These are phyloP conservation scores for Globisporangium nodosum DNA, from an alignment of 352 stramenopile species.

Conservation along the genomic window DNA sequence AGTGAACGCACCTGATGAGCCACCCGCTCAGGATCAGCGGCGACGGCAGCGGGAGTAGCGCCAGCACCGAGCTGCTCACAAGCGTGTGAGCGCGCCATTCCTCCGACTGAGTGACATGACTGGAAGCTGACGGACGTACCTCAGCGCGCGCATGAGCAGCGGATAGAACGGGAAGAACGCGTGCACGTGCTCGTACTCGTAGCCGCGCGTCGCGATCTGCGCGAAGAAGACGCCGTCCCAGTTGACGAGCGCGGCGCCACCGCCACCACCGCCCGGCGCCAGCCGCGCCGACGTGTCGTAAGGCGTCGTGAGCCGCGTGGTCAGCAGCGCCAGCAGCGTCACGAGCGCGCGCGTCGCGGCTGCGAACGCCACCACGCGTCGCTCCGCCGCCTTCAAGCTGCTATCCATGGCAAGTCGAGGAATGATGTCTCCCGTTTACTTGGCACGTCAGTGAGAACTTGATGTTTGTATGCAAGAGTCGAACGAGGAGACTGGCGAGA, in stretches of 20 bases:
- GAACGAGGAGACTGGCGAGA: too few relatives aligned
- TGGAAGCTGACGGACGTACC: background rate
- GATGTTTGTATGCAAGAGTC: too few relatives aligned
- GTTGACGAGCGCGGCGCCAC: slow-evolving; percentile 47
- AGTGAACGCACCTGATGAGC: slow-evolving; percentile 31
- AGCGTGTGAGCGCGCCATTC: background rate
- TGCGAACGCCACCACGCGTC: slow-evolving; percentile 41
- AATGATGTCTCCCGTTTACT: too few relatives aligned
- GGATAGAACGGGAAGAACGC: slow-evolving; percentile 83
- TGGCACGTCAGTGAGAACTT: too few relatives aligned
- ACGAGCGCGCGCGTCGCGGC: slow-evolving; percentile 36
- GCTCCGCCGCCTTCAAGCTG: slow-evolving; percentile 7
- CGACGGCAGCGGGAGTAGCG: slow-evolving; percentile 9
- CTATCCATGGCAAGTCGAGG: too few relatives aligned
- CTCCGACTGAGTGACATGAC: background rate
- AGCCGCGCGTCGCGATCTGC: slow-evolving; percentile 66
- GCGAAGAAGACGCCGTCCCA: slow-evolving; percentile 86
- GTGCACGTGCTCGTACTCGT: slow-evolving; percentile 83
- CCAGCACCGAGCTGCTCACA: slow-evolving; percentile 11
- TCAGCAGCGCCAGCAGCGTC: slow-evolving; percentile 39
- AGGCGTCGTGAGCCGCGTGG: slow-evolving; percentile 36
- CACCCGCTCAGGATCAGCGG: slow-evolving; percentile 42
- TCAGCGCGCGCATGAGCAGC: slow-evolving; percentile 36
- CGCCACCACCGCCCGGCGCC: slow-evolving; percentile 8
- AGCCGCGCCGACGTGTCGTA: slow-evolving; percentile 69